phyloP scores from a whole-genome alignment of 169 alveolate genomes.

The Neospora caninum region DNA sequence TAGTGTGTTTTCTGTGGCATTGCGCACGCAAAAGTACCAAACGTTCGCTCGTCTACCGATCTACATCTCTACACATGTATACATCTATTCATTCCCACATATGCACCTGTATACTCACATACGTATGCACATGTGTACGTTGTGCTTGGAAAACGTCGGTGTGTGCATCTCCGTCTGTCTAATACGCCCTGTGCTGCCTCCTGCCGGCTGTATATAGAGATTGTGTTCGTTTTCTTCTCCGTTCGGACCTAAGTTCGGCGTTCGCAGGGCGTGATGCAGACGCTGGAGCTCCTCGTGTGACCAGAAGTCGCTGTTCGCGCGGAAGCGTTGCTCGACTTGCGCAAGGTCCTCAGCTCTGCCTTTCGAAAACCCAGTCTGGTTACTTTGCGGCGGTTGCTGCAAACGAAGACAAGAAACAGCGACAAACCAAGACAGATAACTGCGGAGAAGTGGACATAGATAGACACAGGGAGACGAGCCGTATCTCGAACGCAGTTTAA shows the following conservation, averaged over 20 bases:
- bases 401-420: background rate
- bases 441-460: too few relatives aligned
- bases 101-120: background rate
- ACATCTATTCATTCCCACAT: background rate
- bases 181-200: background rate
- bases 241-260: conserved; percentile 56
- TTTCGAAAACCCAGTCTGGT: background rate
- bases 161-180: background rate
- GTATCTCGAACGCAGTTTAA: too few relatives aligned
- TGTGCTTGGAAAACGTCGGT: background rate
- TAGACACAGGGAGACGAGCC: too few relatives aligned
- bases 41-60: too few relatives aligned
- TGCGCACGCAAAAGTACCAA: too few relatives aligned
- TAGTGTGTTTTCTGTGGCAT: too few relatives aligned
- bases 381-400: background rate
- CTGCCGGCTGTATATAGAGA: background rate
- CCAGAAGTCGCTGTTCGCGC: conserved; percentile 59
- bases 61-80: too few relatives aligned
- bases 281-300: conserved; percentile 64
- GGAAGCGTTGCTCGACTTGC: background rate
- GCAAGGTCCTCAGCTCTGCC: background rate
- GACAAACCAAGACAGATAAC: background rate
- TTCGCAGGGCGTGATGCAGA: conserved; percentile 63
- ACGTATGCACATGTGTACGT: background rate
- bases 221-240: background rate